phyloP scores from a whole-genome alignment of 2,329 filamentous ascomycete genomes.

The Verticillium alfalfae region DNA sequence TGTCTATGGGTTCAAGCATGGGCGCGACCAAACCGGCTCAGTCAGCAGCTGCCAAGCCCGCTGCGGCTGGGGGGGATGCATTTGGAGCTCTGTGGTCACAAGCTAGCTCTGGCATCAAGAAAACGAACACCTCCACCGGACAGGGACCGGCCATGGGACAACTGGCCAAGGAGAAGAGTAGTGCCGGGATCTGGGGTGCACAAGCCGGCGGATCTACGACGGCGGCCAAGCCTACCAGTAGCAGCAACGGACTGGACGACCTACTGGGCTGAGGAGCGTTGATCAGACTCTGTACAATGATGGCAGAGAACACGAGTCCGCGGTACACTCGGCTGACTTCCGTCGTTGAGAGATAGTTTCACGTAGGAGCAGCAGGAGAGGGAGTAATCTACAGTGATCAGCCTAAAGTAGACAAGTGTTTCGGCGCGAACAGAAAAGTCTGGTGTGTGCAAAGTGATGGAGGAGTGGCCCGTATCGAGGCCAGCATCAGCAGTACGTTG shows the following conservation, averaged over 20 bases:
- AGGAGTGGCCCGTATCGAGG: conserved; percentile 11
- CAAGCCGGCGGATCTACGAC: conserved; percentile 34
- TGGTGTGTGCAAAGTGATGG: too few relatives aligned
- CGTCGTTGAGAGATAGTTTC: neutral
- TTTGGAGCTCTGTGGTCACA: conserved; percentile 85
- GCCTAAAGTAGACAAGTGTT: conserved; percentile 32
- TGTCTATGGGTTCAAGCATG: conserved; percentile 19
- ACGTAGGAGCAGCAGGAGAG: neutral
- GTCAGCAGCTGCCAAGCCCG: conserved; percentile 46
- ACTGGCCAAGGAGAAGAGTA: conserved; percentile 96
- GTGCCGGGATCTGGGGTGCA: conserved; percentile 87
- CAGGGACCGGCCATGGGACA: conserved; percentile 81
- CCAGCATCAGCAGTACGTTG: conserved; percentile 1
- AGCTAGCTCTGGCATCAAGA: conserved; percentile 70
- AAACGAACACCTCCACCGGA: conserved; percentile 52
- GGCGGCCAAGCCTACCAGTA: conserved; percentile 19
- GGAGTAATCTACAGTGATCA: conserved; percentile 1
- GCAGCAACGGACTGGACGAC: conserved; percentile 37
- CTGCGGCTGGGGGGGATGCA: conserved; percentile 66
- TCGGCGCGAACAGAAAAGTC: conserved; percentile 28
- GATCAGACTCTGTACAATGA: neutral
- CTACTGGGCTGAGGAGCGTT: conserved; percentile 33
- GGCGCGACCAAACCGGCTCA: conserved; percentile 43
- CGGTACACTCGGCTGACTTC: neutral
- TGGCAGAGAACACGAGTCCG: neutral